Evolutionary conservation across 371 early-diverging fungal species (phyloP).

Genomic region (Saksenaea vasiformis): DNA sequence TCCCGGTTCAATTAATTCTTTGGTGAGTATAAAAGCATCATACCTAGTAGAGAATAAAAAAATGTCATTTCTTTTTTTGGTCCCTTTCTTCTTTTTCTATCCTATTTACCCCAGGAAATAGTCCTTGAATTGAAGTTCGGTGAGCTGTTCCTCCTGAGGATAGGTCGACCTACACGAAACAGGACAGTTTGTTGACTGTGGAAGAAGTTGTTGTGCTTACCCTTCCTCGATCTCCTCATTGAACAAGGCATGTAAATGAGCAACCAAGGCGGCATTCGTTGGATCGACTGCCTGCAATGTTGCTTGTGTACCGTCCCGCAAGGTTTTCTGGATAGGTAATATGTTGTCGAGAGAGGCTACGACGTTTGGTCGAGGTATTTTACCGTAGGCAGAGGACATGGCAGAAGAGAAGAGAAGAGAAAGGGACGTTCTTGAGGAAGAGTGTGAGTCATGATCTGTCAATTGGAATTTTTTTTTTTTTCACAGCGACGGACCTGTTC

Average conservation of each 20-base stretch:
- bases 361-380: conserved; percentile 47
- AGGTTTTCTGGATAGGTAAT: conserved; percentile 48
- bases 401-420: conserved; percentile 11
- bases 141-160: conserved; percentile 65
- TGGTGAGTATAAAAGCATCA: conserved; percentile 59
- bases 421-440: conserved; percentile 1
- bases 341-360: conserved; percentile 27
- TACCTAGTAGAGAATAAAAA: conserved; percentile 24
- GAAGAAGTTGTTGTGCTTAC: conserved; percentile 15
- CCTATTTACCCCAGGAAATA: conserved; percentile 55
- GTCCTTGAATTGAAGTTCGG: conserved; percentile 48
- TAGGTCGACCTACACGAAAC: conserved; percentile 64
- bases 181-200: background rate
- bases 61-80: background rate
- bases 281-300: conserved; percentile 34
- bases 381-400: conserved; percentile 71
- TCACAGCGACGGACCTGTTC: too few relatives aligned
- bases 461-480: background rate
- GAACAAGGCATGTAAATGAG: conserved; percentile 56
- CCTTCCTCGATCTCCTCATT: conserved; percentile 69
- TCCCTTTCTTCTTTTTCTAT: too few relatives aligned
- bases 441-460: background rate
- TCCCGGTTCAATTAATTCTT: conserved; percentile 27
- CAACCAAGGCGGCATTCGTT: conserved; percentile 33
- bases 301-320: conserved; percentile 32